Evolutionary conservation across 1,139 yeast genomes (phyloP).

Genomic region (Pneumocystis jirovecii): DNA sequence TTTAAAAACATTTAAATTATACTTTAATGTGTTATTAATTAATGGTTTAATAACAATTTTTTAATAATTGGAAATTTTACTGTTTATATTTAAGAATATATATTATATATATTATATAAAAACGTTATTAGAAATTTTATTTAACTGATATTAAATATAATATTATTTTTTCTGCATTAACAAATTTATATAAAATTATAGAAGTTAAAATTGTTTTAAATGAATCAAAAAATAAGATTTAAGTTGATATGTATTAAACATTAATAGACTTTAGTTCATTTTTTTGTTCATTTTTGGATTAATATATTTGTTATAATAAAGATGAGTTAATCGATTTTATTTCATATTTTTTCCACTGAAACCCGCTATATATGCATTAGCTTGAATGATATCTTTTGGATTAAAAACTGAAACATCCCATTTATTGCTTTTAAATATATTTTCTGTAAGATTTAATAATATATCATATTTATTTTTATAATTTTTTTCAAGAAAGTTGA

Average conservation of each 20-base stretch:
- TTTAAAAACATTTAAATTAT: no score
- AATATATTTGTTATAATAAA: neutral
- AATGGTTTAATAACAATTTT: no score
- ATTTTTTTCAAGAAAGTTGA: constrained; percentile 49
- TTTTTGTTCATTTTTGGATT: neutral
- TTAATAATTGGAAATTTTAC: neutral
- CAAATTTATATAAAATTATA: neutral
- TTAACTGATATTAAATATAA: neutral
- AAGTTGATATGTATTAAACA: neutral
- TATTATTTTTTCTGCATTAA: neutral
- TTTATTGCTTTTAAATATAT: constrained; percentile 70
- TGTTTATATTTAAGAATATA: neutral
- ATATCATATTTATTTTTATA: constrained; percentile 69
- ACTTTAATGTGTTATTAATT: no score
- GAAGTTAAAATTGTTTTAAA: neutral
- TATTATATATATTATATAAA: neutral
- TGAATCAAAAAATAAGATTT: neutral
- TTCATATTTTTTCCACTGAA: constrained; percentile 82
- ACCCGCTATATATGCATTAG: constrained; percentile 77
- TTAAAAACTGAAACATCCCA: constrained; percentile 85
- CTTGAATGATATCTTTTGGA: constrained; percentile 86
- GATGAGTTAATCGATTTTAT: constrained; percentile 43
- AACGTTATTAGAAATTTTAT: neutral
- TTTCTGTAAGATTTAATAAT: constrained; percentile 57
- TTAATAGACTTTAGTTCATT: neutral